Evolutionary conservation across 164 flowering plant genomes (phyloP).

Genomic region (Vitis amurensis): DNA sequence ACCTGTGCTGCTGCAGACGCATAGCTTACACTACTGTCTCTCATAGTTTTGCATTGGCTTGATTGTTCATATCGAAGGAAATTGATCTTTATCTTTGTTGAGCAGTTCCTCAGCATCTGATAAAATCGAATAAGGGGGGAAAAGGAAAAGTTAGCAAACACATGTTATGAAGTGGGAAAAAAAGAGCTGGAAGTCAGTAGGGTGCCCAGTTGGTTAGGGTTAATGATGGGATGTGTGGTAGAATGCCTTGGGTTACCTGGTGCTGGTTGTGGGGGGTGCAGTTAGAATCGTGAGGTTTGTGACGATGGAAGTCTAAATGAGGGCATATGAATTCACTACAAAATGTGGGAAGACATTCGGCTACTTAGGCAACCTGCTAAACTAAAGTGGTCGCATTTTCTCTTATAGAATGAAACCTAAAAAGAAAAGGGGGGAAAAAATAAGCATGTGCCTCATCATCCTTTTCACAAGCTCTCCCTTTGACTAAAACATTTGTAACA

Average conservation of each 20-base stretch:
- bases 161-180: not conserved
- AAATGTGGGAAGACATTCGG: too few species aligned
- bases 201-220: too few species aligned
- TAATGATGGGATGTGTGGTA: too few species aligned
- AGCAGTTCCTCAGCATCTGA: constrained; percentile 79
- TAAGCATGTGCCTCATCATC: not conserved
- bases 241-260: too few species aligned
- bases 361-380: too few species aligned
- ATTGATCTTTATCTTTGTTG: constrained; percentile 69
- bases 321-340: too few species aligned
- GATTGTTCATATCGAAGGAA: constrained; percentile 94
- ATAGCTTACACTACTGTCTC: constrained; percentile 97
- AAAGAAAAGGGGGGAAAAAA: not conserved
- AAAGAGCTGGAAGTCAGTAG: not conserved
- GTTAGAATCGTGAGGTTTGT: too few species aligned
- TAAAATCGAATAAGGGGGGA: not conserved
- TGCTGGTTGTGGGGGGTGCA: too few species aligned
- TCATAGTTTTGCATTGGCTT: constrained; percentile 78
- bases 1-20: constrained; percentile 93
- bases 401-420: too few species aligned
- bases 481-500: not conserved
- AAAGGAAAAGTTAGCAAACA: too few species aligned
- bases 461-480: not conserved
- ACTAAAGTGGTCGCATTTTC: too few species aligned
- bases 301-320: too few species aligned